phyloP scores from a whole-genome alignment of 148 eudicot genomes.

The Arbutus unedo region DNA sequence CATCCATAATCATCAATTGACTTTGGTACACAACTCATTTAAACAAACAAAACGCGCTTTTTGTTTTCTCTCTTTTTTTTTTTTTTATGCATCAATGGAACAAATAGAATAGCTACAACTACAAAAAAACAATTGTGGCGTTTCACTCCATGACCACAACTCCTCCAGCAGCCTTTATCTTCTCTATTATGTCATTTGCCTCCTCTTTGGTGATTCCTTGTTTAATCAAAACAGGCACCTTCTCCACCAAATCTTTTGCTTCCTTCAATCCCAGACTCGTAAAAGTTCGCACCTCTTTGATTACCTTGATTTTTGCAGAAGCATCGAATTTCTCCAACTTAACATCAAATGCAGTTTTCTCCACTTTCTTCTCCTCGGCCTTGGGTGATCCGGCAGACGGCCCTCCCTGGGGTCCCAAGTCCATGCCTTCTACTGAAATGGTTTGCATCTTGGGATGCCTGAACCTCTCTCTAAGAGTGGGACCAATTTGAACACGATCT shows the following conservation, averaged over 20 bases:
- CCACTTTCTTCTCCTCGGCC: constrained; percentile 61
- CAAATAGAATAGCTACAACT: not conserved
- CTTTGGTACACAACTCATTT: not conserved
- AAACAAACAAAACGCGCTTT: not conserved
- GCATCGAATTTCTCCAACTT: constrained; percentile 35
- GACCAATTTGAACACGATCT: constrained; percentile 12
- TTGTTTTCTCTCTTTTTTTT: not conserved
- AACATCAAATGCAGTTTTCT: constrained; percentile 81
- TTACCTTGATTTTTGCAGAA: constrained; percentile 18
- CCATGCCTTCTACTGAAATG: constrained; percentile 1
- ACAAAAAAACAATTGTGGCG: not conserved
- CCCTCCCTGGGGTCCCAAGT: constrained; percentile 4
- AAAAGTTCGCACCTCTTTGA: constrained; percentile 20
- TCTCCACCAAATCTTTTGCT: constrained; percentile 84
- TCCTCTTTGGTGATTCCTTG: constrained; percentile 90
- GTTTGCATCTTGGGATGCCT: constrained; percentile 8
- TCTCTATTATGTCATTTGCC: constrained; percentile 64
- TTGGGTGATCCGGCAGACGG: constrained; percentile 1
- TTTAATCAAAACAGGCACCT: constrained; percentile 64
- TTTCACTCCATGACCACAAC: constrained; percentile 73
- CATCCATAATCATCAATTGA: not conserved
- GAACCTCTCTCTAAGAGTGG: not conserved
- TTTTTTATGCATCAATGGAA: not conserved
- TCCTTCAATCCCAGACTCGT: constrained; percentile 33
- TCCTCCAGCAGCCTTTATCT: constrained; percentile 82